Percentiles rank a stretch among this genome's conserved stretches.
Evolutionary conservation across 23 red algal species (phyloP).

Genomic region (Agarophyton chilense): DNA sequence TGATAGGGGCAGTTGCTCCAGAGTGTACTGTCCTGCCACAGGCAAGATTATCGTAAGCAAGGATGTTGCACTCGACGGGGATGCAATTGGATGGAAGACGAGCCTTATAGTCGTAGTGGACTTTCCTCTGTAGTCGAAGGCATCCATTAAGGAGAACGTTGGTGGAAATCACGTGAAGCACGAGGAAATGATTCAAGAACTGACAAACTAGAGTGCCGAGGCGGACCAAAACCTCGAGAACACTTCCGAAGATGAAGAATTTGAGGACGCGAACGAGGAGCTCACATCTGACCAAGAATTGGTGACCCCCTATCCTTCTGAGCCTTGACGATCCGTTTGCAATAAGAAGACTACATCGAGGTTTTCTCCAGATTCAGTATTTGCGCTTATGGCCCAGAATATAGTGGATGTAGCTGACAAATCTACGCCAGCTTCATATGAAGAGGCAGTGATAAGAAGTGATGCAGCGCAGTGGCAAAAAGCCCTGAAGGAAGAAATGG

Average conservation of each 20-base stretch:
- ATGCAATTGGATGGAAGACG: neutral
- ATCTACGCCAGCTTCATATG: neutral
- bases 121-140: neutral
- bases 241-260: neutral
- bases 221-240: neutral
- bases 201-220: neutral
- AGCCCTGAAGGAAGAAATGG: neutral
- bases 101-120: neutral
- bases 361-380: neutral
- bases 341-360: neutral
- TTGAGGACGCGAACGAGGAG: neutral
- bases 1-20: neutral
- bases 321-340: neutral
- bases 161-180: neutral
- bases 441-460: neutral
- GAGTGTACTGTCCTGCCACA: neutral
- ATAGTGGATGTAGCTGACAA: neutral
- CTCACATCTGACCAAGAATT: neutral
- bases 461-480: neutral
- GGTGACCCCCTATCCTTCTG: neutral
- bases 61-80: neutral
- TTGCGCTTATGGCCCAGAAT: neutral
- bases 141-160: neutral
- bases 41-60: neutral
- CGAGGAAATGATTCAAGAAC: neutral